These are phyloP conservation scores for Erodium chrysanthum DNA, from an alignment of 441 rosid species.

Conservation along the genomic window DNA sequence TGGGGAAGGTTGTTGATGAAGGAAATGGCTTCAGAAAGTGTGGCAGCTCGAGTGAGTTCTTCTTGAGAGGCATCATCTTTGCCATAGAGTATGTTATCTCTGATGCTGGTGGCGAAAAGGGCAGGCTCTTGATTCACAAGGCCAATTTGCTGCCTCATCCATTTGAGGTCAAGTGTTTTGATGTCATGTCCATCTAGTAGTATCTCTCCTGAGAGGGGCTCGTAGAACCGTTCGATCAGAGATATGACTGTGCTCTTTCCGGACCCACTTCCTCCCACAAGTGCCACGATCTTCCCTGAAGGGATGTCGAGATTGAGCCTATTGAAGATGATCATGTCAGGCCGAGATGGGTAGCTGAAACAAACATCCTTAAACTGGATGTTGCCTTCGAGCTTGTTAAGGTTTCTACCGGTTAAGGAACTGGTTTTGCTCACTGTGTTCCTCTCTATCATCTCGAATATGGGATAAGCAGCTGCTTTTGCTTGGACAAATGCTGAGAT, in stretches of 20 bases:
- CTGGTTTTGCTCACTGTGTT: constrained; percentile 29
- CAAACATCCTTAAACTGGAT: constrained; percentile 32
- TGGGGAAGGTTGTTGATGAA: constrained; percentile 87
- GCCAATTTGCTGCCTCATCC: constrained; percentile 83
- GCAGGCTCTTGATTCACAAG: constrained; percentile 95
- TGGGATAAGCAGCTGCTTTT: constrained; percentile 53
- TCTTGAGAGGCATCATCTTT: constrained; percentile 64
- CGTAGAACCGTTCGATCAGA: constrained; percentile 50
- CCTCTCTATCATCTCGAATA: constrained; percentile 42
- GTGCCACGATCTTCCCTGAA: constrained; percentile 46
- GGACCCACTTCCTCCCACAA: constrained; percentile 62
- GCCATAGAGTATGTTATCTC: constrained; percentile 85
- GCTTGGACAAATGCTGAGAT: constrained; percentile 59
- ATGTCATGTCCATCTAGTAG: constrained; percentile 23
- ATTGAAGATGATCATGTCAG: constrained; percentile 33
- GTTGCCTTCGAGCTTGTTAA: constrained; percentile 34
- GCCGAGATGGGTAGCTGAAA: constrained; percentile 54
- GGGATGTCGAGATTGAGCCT: constrained; percentile 51
- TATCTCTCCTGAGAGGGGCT: constrained; percentile 40
- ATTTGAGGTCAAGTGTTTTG: constrained; percentile 58
- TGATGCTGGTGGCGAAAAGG: constrained; percentile 69
- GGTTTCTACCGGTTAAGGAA: constrained; percentile 20
- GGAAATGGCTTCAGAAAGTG: constrained; percentile 71
- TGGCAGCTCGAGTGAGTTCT: constrained; percentile 68
- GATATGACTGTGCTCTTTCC: constrained; percentile 60